A percentile compares a stretch with the other conserved stretches of the same genome.
phyloP scores from a whole-genome alignment of 2,329 filamentous ascomycete genomes.

The Simplicillium aogashimaense region DNA sequence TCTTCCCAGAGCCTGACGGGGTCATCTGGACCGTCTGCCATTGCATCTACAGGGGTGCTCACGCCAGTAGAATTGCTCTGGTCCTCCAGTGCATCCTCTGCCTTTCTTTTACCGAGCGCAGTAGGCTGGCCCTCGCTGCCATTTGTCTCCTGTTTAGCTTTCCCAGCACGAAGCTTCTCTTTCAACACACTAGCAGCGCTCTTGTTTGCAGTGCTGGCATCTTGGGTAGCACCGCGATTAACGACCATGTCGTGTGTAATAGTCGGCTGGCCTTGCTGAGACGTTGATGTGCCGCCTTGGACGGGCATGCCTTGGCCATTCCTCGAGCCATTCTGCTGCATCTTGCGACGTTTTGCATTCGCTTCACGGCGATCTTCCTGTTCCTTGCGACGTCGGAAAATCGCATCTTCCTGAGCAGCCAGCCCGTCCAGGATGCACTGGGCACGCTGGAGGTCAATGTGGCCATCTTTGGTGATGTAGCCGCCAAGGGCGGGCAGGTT shows the following conservation, averaged over 20 bases:
- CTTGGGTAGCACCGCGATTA: slow-evolving; percentile 55
- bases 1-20: slow-evolving; percentile 89
- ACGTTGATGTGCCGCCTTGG: slow-evolving; percentile 35
- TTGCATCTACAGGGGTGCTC: slow-evolving; percentile 34
- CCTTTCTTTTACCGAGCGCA: slow-evolving; percentile 66
- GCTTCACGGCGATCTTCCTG: slow-evolving; percentile 76
- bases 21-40: slow-evolving; percentile 58
- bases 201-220: slow-evolving; percentile 79
- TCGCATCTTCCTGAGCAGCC: slow-evolving; percentile 85
- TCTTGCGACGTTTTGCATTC: slow-evolving; percentile 65
- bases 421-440: slow-evolving; percentile 83
- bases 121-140: slow-evolving; percentile 18
- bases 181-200: slow-evolving; percentile 86
- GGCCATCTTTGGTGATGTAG: slow-evolving; percentile 91
- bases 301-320: slow-evolving; percentile 17
- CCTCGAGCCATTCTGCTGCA: slow-evolving; percentile 40
- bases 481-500: slow-evolving; percentile 87
- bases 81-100: slow-evolving; percentile 51
- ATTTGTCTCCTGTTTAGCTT: slow-evolving; percentile 11
- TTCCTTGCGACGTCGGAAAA: slow-evolving; percentile 82
- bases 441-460: slow-evolving; percentile 76
- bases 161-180: slow-evolving; percentile 54
- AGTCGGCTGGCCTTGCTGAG: slow-evolving; percentile 41
- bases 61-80: slow-evolving; percentile 49
- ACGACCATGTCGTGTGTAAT: slow-evolving; percentile 85